phyloP scores from a whole-genome alignment of 805 yeast genomes.

The Yamadazyma ubonensis region DNA sequence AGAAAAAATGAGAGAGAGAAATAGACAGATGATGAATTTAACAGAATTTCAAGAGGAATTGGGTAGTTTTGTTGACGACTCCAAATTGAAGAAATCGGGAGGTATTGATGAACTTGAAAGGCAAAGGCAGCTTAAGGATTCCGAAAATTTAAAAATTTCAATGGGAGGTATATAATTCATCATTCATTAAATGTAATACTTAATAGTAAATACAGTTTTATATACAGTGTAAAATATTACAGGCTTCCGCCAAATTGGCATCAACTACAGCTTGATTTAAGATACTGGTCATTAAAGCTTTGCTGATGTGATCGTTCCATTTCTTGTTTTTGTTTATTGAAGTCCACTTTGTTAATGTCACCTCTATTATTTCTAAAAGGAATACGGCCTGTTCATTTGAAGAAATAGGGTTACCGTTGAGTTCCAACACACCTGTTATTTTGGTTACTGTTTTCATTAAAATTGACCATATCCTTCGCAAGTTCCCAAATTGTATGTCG shows the following conservation, averaged over 20 bases:
- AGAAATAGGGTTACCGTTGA: conserved; percentile 6
- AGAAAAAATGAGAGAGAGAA: conserved; percentile 74
- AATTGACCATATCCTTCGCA: conserved; percentile 12
- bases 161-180: conserved; percentile 3
- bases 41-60: conserved; percentile 83
- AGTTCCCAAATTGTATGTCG: conserved; percentile 15
- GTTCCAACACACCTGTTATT: not conserved
- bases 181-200: too few species aligned
- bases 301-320: conserved; percentile 7
- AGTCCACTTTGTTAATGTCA: conserved; percentile 11
- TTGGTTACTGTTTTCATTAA: conserved; percentile 1
- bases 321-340: conserved; percentile 4
- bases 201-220: not conserved
- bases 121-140: conserved; percentile 63
- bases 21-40: conserved; percentile 52
- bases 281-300: conserved; percentile 2
- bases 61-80: conserved; percentile 78
- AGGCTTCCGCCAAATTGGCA: conserved; percentile 4
- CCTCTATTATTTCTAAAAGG: conserved; percentile 5
- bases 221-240: conserved; percentile 7
- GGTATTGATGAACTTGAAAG: conserved; percentile 88
- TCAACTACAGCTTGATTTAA: not conserved
- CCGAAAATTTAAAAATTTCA: conserved; percentile 55
- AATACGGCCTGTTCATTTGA: conserved; percentile 7
- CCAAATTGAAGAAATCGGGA: conserved; percentile 75